Evolutionary conservation across 78 protist species (phyloP), one percentile per base, ranked within the genome.

Genomic region (Mantamonas sphyraenae): DNA sequence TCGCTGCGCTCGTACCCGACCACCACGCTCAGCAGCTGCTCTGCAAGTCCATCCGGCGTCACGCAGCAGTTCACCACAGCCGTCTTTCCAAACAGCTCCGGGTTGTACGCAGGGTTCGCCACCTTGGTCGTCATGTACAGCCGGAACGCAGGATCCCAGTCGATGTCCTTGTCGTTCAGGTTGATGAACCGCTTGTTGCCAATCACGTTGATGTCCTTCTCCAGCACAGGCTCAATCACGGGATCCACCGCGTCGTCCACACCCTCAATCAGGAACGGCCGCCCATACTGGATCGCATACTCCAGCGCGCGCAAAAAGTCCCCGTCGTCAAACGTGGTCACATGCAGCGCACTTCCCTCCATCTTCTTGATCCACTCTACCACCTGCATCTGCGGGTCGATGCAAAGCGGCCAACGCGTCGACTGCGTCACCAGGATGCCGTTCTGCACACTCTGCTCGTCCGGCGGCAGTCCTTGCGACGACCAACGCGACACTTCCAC

Each of bases 341-440:
- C 86, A 50, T 72, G 79, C 22, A 76, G 64, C 68, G 68, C 3
- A 5, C 5, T 45, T n/a, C 56, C 73, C 59, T 85, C 91, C 56
- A 10, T 59, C 40, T 55, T 30, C 77, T 80, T 82, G 60, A 93
- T 86, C 93, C 93, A 93, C 7, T 9, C 37, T 33, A 84, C 77
- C 12, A 93, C 93, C 73, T 91, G 96, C 85, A 68, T 34, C 86
- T 92, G 97, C 38, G 97, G 97, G 65, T 92, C 97, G 47, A 92
- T 76, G 64, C 88, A 71, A 26, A 92, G 89, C 33, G 97, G 94
- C 90, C 89, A 87, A 38, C 96, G 92, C 8, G 37, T 2, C 22
- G 83, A 55, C 20, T 56, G 69, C 56, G 72, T 50, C 22, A 79
- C 51, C 42, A 74, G 56, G 1, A 74, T 79, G 26, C 91, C 97